phyloP scores from a whole-genome alignment of 768 basidiomycete species.

The Russula compacta region DNA sequence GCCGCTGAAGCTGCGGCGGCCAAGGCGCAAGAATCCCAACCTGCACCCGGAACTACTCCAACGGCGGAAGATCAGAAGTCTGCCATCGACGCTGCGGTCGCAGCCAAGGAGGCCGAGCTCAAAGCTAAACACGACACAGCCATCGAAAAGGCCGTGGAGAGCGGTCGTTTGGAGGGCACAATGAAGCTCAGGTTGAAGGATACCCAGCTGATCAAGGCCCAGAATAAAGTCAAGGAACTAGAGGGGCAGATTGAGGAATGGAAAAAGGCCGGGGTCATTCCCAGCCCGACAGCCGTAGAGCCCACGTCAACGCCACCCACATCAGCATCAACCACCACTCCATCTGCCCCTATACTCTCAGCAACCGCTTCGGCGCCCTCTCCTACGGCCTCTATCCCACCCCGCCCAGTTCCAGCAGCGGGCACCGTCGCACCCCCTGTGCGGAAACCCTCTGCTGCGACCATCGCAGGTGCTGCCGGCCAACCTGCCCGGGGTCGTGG shows the following conservation, averaged over 20 bases:
- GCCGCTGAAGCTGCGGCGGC: conserved; percentile 35
- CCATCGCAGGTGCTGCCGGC: background rate
- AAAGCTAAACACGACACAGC: conserved; percentile 44
- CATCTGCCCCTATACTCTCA: conserved; percentile 10
- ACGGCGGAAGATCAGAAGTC: conserved; percentile 30
- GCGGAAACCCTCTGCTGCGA: conserved; percentile 6
- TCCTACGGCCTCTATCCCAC: conserved; percentile 20
- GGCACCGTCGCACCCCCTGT: background rate
- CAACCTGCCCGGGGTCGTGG: conserved; percentile 16
- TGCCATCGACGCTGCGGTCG: conserved; percentile 41
- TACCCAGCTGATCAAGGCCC: conserved; percentile 50
- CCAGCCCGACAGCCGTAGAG: background rate
- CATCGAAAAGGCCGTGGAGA: conserved; percentile 56
- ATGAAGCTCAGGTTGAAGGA: conserved; percentile 66
- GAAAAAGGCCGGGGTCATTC: conserved; percentile 42
- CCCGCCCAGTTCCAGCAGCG: background rate
- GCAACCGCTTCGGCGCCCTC: conserved; percentile 26
- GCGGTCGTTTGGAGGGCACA: conserved; percentile 54
- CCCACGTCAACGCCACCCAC: background rate
- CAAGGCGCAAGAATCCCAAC: conserved; percentile 22
- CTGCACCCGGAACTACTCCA: conserved; percentile 20
- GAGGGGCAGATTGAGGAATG: conserved; percentile 54
- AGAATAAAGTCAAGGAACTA: conserved; percentile 56
- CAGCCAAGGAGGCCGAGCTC: conserved; percentile 39
- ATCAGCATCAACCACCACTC: conserved; percentile 6